Evolutionary conservation across 331 rosid genomes (phyloP).

Genomic region (Rhamnella rubrinervis): DNA sequence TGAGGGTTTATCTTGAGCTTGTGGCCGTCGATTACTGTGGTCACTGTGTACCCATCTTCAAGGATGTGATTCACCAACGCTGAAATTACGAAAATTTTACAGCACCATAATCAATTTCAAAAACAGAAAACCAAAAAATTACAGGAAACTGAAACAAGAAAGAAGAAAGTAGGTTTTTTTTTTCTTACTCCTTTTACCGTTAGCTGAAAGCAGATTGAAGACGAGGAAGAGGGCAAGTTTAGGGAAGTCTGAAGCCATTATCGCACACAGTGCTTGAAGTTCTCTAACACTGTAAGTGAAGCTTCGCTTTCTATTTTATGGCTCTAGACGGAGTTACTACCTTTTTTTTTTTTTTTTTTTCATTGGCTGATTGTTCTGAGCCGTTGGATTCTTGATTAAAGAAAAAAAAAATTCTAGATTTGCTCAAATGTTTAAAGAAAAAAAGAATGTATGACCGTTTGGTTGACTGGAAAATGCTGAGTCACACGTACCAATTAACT

Average conservation of each 20-base stretch:
- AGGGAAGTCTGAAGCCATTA: slow-evolving; percentile 23
- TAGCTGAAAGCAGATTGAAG: slow-evolving; percentile 19
- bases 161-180: too few species aligned
- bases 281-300: background rate
- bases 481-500: too few species aligned
- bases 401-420: too few species aligned
- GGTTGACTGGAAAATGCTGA: too few species aligned
- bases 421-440: too few species aligned
- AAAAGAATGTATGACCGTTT: too few species aligned
- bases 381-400: background rate
- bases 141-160: background rate
- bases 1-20: slow-evolving; percentile 42
- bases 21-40: slow-evolving; percentile 67
- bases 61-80: slow-evolving; percentile 32
- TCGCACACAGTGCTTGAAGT: background rate
- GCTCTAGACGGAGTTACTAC: background rate
- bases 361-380: background rate
- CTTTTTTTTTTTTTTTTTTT: too few species aligned
- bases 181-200: slow-evolving; percentile 21
- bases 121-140: too few species aligned
- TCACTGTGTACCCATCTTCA: slow-evolving; percentile 62
- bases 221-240: slow-evolving; percentile 15
- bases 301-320: background rate
- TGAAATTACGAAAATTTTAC: slow-evolving; percentile 9
- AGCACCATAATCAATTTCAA: too few species aligned